Base-by-base conservation (phyloP, 78 protist genomes). In the Dictyostelium discoideum region DNA sequence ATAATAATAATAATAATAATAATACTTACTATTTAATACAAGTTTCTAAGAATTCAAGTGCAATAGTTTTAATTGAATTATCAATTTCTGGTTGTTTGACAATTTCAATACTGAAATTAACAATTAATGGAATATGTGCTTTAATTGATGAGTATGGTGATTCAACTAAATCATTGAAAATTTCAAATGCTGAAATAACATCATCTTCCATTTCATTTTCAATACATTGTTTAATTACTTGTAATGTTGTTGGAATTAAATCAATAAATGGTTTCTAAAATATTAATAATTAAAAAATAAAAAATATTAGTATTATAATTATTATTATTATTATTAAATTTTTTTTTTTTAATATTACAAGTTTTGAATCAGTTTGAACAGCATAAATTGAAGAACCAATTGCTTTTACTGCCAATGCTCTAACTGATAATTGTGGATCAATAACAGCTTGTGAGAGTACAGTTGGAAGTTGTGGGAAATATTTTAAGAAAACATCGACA, bases 81-180 rank as follows among this genome's bases (percentile, higher is more conserved):
- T 88, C 93, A 63, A 88, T 40, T 26, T 88, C 40, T 39, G 57
- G 32, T 42, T 60, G 72, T 39, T 24, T 48, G 42, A 72, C 65
- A 60, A 88, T 72, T 20, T 88, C 83, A 42, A 80, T 8, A 22
- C 80, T 60, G 9, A 88, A 88, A 26, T 63, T 18, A 80, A n/a
- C n/a, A 44, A 88, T 65, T 26, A 32, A 6, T 86, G 92, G 85
- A 29, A 86, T 24, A 29, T 74, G 76, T 74, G 29, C 57, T 26
- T 37, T 22, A 74, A 86, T 50, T 24, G 82, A 20, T 74, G 83
- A 5, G 14, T 29, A 72, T 76, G 78, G 92, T 80, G 69, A 85
- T 79, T 96, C 97, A 22, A 84, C 87, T 8, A 96, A 42, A 42
- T 96, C 97, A 85, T 88, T 90, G 24, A 96, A 85, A 11, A 92